These are phyloP conservation scores for Entamoeba invadens DNA, from an alignment of 208 protist species.

Conservation along the genomic window DNA sequence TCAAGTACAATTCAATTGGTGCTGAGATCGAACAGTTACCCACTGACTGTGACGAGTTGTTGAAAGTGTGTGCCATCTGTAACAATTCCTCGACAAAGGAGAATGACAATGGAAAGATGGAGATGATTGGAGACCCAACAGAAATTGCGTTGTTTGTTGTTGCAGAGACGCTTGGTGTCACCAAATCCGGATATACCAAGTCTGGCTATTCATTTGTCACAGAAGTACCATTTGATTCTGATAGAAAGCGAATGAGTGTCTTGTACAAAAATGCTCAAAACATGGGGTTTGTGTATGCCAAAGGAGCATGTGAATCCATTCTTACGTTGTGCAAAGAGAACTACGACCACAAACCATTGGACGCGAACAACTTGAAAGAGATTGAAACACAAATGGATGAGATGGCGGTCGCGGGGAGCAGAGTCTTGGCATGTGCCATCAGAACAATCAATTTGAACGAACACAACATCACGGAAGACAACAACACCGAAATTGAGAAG, in stretches of 20 bases:
- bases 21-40: not conserved
- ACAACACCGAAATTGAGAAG: not conserved
- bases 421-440: not conserved
- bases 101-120: not conserved
- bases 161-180: not conserved
- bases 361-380: not conserved
- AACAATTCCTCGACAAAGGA: not conserved
- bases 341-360: not conserved
- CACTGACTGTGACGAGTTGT: not conserved
- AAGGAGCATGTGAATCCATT: conserved; percentile 36
- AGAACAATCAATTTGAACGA: not conserved
- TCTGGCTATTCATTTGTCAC: not conserved
- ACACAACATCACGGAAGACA: not conserved
- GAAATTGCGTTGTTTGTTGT: conserved; percentile 4
- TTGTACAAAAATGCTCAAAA: not conserved
- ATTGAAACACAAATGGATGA: not conserved
- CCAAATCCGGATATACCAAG: not conserved
- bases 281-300: conserved; percentile 9
- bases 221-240: not conserved
- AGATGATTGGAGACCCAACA: conserved; percentile 4
- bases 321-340: not conserved
- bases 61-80: not conserved
- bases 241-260: not conserved
- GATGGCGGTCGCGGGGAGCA: not conserved
- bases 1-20: not conserved